Evolutionary conservation across 345 rosid genomes (phyloP).

Genomic region (Noccaea bulbosa): DNA sequence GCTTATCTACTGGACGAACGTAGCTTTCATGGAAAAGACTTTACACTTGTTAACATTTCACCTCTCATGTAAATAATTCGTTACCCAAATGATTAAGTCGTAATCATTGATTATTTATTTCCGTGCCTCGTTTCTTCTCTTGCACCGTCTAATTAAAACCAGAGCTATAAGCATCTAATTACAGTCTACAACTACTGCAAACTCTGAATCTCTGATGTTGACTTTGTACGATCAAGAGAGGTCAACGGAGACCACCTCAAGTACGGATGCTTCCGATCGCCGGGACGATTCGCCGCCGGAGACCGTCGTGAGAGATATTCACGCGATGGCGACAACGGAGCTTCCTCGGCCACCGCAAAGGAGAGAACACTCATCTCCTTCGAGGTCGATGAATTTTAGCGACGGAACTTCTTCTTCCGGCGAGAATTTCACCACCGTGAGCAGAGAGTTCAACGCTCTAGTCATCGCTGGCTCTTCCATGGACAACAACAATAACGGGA

Average conservation of each 20-base stretch:
- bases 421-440: conserved; percentile 89
- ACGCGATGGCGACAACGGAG: conserved; percentile 58
- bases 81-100: conserved; percentile 17
- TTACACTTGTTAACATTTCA: conserved; percentile 18
- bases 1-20: conserved; percentile 34
- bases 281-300: conserved; percentile 34
- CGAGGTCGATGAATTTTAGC: conserved; percentile 44
- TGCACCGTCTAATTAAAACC: conserved; percentile 20
- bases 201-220: conserved; percentile 28
- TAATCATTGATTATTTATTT: conserved; percentile 35
- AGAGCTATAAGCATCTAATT: conserved; percentile 9
- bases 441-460: conserved; percentile 94
- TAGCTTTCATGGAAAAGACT: conserved; percentile 29
- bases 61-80: conserved; percentile 24
- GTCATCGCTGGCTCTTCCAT: conserved; percentile 81
- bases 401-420: conserved; percentile 50
- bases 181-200: conserved; percentile 9
- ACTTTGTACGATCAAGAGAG: conserved; percentile 35
- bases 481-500: conserved; percentile 34
- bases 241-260: conserved; percentile 32
- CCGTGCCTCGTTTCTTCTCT: background rate
- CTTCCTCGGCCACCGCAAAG: conserved; percentile 52
- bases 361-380: conserved; percentile 48
- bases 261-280: conserved; percentile 15
- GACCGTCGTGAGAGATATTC: conserved; percentile 69